phyloP scores from a whole-genome alignment of 371 early-diverging fungal species.

The Mortierella sp. region DNA sequence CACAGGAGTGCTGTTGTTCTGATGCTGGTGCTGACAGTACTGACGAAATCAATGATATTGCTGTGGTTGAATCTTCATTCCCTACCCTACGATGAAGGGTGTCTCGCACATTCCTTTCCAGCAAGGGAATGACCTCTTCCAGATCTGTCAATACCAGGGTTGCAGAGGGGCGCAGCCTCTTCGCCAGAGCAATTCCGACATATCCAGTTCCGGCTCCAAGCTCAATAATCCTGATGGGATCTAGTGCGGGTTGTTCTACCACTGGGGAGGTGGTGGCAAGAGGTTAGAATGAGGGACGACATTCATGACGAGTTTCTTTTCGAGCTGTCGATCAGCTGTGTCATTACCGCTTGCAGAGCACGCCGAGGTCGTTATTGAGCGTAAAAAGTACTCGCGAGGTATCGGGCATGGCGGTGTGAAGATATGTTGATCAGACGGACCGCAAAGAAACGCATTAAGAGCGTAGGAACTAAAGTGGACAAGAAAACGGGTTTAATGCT shows the following conservation, averaged over 20 bases:
- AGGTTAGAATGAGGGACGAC: background rate
- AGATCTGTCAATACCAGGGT: conserved; percentile 67
- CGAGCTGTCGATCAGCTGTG: background rate
- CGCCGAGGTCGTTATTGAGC: background rate
- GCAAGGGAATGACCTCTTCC: conserved; percentile 64
- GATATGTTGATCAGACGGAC: conserved; percentile 18
- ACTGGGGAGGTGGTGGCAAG: background rate
- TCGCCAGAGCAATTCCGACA: conserved; percentile 66
- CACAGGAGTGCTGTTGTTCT: conserved; percentile 2
- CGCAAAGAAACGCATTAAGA: conserved; percentile 28
- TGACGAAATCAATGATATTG: background rate
- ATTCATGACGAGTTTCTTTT: background rate
- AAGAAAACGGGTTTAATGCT: background rate
- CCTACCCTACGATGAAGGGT: conserved; percentile 13
- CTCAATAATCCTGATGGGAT: conserved; percentile 33
- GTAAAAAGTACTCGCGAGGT: conserved; percentile 25
- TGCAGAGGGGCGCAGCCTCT: conserved; percentile 48
- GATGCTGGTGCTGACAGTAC: background rate
- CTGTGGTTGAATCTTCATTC: background rate
- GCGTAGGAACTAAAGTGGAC: conserved; percentile 25
- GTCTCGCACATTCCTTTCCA: conserved; percentile 59
- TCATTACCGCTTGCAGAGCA: background rate
- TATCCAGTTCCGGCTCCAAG: conserved; percentile 69
- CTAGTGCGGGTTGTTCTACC: background rate
- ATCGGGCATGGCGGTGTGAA: conserved; percentile 45